Percentiles rank a stretch among this genome's conserved stretches.
phyloP scores from a whole-genome alignment of 345 rosid species.

The Limnanthes douglasii region DNA sequence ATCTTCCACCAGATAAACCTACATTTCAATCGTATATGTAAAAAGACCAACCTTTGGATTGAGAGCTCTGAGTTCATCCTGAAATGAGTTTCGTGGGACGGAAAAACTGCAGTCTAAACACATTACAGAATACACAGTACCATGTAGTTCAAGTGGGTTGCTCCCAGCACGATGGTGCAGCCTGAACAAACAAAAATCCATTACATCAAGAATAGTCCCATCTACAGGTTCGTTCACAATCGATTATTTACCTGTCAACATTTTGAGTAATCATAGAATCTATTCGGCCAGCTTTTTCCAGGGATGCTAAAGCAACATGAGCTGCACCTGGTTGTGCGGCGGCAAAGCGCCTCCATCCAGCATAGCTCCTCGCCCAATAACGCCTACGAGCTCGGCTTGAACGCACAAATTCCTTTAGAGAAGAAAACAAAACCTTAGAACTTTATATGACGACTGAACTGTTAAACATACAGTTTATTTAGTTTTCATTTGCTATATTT shows the following conservation, averaged over 20 bases:
- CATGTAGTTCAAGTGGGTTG: slow-evolving; percentile 77
- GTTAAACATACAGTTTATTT: too few species aligned
- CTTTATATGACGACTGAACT: neutral
- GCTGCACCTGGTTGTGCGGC: slow-evolving; percentile 64
- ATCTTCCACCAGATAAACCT: neutral
- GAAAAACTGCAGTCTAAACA: slow-evolving; percentile 74
- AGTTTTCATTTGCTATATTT: neutral
- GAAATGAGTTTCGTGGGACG: slow-evolving; percentile 36
- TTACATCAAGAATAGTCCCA: slow-evolving; percentile 5
- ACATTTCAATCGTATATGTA: neutral
- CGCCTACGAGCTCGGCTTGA: slow-evolving; percentile 56
- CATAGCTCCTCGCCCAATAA: slow-evolving; percentile 96
- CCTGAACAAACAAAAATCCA: slow-evolving; percentile 17
- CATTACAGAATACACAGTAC: slow-evolving; percentile 62
- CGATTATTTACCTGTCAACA: slow-evolving; percentile 50
- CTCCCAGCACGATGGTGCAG: slow-evolving; percentile 90
- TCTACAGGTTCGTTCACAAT: neutral
- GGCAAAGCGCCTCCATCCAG: slow-evolving; percentile 83
- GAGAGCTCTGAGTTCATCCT: slow-evolving; percentile 63
- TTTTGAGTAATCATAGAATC: slow-evolving; percentile 76
- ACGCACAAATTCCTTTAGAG: slow-evolving; percentile 52
- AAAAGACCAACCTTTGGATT: slow-evolving; percentile 60
- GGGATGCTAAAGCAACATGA: slow-evolving; percentile 70
- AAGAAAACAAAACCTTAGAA: neutral
- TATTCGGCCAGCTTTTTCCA: slow-evolving; percentile 60